Evolutionary conservation across 345 rosid species (phyloP).

Genomic region (Pistacia vera): DNA sequence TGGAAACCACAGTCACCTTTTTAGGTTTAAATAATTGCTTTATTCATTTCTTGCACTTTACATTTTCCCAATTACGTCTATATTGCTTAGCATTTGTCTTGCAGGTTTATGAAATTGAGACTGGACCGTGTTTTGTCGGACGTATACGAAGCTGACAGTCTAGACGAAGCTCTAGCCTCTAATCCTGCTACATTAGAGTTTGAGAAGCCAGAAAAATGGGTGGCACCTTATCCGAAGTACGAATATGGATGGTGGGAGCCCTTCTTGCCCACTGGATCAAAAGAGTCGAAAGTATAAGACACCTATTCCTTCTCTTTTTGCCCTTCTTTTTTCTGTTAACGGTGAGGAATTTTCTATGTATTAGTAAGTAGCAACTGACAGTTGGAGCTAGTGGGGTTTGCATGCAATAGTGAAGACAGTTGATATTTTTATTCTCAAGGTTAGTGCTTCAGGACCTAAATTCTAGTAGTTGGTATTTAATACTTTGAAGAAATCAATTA

Average conservation of each 20-base stretch:
- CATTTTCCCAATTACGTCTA: conserved; percentile 4
- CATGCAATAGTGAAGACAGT: conserved; percentile 8
- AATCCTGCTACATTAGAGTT: conserved; percentile 68
- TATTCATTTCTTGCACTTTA: neutral
- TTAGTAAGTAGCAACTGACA: neutral
- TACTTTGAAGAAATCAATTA: neutral
- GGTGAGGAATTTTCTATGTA: neutral
- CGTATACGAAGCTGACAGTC: conserved; percentile 62
- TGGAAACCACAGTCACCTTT: neutral
- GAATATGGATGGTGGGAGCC: conserved; percentile 95
- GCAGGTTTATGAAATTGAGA: conserved; percentile 96
- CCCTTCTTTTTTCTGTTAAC: conserved; percentile 13
- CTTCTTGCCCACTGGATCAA: conserved; percentile 61
- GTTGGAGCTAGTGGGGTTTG: conserved; percentile 6
- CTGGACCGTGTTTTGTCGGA: conserved; percentile 89
- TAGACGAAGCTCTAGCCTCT: conserved; percentile 82
- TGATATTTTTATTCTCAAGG: conserved; percentile 8
- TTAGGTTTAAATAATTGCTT: neutral
- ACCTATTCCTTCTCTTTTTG: conserved; percentile 11
- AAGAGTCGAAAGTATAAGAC: conserved; percentile 55
- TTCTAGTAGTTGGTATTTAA: neutral
- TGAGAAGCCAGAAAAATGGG: conserved; percentile 84
- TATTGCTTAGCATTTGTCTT: conserved; percentile 11
- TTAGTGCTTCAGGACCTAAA: neutral
- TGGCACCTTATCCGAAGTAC: conserved; percentile 91